These are phyloP conservation scores for Heimioporus sp. DNA, from an alignment of 768 basidiomycete species.

Conservation along the genomic window DNA sequence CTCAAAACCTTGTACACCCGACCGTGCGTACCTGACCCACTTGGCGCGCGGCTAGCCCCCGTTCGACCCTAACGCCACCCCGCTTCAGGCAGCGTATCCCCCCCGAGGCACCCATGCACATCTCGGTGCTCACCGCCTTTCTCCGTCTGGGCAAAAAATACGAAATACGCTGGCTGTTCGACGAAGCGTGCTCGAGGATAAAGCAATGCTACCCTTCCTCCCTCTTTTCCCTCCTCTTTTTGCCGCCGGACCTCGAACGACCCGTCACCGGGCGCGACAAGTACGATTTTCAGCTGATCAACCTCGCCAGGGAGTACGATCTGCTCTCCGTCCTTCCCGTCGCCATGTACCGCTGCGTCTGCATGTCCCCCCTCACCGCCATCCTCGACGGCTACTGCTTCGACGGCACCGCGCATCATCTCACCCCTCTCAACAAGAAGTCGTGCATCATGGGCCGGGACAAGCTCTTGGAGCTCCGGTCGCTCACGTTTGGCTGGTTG, in stretches of 20 bases:
- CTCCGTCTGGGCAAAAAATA: slow-evolving; percentile 25
- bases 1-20: slow-evolving; percentile 21
- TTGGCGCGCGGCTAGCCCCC: not conserved
- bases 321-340: slow-evolving; percentile 22
- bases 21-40: slow-evolving; percentile 19
- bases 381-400: slow-evolving; percentile 25
- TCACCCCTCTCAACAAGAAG: slow-evolving; percentile 22
- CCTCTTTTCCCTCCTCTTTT: slow-evolving; percentile 22
- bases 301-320: slow-evolving; percentile 22
- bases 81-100: slow-evolving; percentile 20
- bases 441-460: slow-evolving; percentile 24
- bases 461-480: slow-evolving; percentile 21
- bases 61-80: slow-evolving; percentile 3
- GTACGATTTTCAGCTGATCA: slow-evolving; percentile 25
- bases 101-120: slow-evolving; percentile 14
- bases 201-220: slow-evolving; percentile 23
- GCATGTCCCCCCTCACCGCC: slow-evolving; percentile 15
- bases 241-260: slow-evolving; percentile 18
- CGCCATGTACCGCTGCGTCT: slow-evolving; percentile 24
- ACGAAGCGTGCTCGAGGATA: slow-evolving; percentile 21
- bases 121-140: slow-evolving; percentile 21
- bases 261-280: slow-evolving; percentile 22
- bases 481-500: slow-evolving; percentile 19
- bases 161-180: slow-evolving; percentile 21
- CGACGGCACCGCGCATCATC: slow-evolving; percentile 12